Evolutionary conservation across 2,329 filamentous ascomycete species (phyloP), one percentile per base, ranked within the genome.

Genomic region (Alternaria brassicae): DNA sequence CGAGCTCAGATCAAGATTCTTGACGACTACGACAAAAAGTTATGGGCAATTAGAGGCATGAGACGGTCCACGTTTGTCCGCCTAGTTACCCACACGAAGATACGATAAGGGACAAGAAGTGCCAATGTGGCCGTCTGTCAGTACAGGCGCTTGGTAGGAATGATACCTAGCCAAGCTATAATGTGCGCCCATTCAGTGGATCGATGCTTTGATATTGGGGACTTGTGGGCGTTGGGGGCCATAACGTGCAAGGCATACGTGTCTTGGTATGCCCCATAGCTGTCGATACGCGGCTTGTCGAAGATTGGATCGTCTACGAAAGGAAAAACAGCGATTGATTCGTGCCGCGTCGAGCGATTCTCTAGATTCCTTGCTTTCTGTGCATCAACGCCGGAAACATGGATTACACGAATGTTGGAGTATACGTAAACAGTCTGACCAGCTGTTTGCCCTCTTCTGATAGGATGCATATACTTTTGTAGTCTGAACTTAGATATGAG

Each of bases 91-190:
- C 10, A 25, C 15, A 10, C 27, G 36, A 8, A 36, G 17, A 58
- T 39, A 34, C 53, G 40, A 45, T 17, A 54, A 41, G 51, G 32
- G 52, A 59, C 48, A 45, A 37, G 19, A 42, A 19, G 19, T 15
- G 37, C 37, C 37, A 23, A 23, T 15, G 19, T 40, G 63, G 62
- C 48, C 47, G 41, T 58, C 62, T 62, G 58, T 63, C 48, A 37
- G 13, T 37, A 55, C 53, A 60, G 56, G 54, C 53, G 41, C 27
- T 1, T 8, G n/a, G 28, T 19, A 12, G 30, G 8, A 30, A 21
- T 15, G 19, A 39, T 21, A 39, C 4, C 6, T 25, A 48, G 30
- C 30, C 15, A 25, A 48, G 19, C 23, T 13, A 15, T 23, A 4
- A 4, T 17, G n/a, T 34, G 21, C 23, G 1, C 30, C 28, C 4